Evolutionary conservation across 2,329 filamentous ascomycete genomes (phyloP).

Genomic region (Lasiodiplodia sp.): DNA sequence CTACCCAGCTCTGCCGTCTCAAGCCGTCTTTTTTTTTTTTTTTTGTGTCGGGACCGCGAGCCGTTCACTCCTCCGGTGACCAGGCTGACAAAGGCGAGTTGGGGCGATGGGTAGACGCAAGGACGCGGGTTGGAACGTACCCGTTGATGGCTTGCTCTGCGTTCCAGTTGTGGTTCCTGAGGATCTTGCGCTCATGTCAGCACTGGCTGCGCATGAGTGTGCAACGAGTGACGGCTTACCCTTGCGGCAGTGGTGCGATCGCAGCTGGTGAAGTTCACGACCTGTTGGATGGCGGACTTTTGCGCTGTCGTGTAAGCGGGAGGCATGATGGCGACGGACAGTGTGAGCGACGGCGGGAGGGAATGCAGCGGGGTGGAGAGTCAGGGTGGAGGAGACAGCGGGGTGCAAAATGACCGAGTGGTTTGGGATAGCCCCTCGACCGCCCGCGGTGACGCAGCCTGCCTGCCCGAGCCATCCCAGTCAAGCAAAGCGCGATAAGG

Average conservation of each 20-base stretch:
- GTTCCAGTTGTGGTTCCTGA: constrained; percentile 57
- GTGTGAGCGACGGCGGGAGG: constrained; percentile 5
- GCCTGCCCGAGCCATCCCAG: background rate
- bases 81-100: constrained; percentile 4
- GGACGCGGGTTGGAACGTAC: constrained; percentile 46
- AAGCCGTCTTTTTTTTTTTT: background rate
- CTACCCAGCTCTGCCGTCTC: constrained; percentile 12
- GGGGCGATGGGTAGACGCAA: constrained; percentile 7
- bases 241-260: constrained; percentile 54
- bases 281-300: constrained; percentile 55
- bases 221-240: constrained; percentile 35
- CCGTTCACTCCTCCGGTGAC: background rate
- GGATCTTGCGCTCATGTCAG: constrained; percentile 39
- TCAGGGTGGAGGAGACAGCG: constrained; percentile 12
- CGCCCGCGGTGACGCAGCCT: constrained; percentile 25
- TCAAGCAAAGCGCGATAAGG: constrained; percentile 8
- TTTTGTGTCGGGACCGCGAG: background rate
- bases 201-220: constrained; percentile 5
- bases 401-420: constrained; percentile 22
- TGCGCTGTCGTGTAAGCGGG: constrained; percentile 55
- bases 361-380: constrained; percentile 7
- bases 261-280: constrained; percentile 53
- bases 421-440: constrained; percentile 24
- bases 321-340: constrained; percentile 48
- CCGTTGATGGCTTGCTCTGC: constrained; percentile 53